Conservation (phyloP, 2,329 filamentous ascomycete species). For the Pyricularia grisea region DNA sequence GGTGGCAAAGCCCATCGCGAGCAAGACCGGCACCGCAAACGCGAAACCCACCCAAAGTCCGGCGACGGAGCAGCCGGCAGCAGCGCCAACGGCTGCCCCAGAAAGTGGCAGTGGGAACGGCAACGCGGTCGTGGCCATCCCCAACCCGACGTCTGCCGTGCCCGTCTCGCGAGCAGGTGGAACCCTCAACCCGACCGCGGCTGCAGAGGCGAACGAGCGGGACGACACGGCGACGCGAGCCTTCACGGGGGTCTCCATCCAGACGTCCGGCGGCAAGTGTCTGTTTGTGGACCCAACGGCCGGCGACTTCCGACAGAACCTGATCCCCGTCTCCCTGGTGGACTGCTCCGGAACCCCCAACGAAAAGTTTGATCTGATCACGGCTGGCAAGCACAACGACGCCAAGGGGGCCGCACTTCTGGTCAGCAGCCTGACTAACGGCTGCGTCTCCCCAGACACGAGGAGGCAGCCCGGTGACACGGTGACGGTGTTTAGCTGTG, state of each 20-base stretch:
- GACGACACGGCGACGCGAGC: constrained; percentile 36
- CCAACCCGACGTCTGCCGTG: constrained; percentile 30
- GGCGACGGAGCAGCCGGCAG: constrained; percentile 2
- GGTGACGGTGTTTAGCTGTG: constrained; percentile 41
- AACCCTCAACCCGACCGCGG: constrained; percentile 37
- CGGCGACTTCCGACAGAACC: constrained; percentile 43
- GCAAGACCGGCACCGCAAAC: constrained; percentile 3
- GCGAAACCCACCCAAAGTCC: neutral
- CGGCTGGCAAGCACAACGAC: constrained; percentile 38
- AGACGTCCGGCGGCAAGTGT: constrained; percentile 37
- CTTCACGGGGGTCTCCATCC: constrained; percentile 34
- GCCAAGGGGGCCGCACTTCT: constrained; percentile 30
- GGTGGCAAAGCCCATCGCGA: constrained; percentile 11
- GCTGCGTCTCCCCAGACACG: constrained; percentile 41
- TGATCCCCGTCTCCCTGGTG: constrained; percentile 38
- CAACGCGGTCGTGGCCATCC: constrained; percentile 17
- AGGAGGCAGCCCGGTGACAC: constrained; percentile 32
- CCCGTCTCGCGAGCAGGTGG: constrained; percentile 41
- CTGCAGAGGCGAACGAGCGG: constrained; percentile 35
- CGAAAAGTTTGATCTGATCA: constrained; percentile 42
- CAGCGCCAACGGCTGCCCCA: neutral
- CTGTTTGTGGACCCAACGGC: constrained; percentile 41
- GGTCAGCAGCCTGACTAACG: constrained; percentile 38
- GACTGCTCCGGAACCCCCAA: constrained; percentile 33
- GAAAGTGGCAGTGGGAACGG: constrained; percentile 2